Evolutionary conservation across 345 rosid species (phyloP), one percentile per base, ranked within the genome.

Genomic region (Gossypium ekmanianum): DNA sequence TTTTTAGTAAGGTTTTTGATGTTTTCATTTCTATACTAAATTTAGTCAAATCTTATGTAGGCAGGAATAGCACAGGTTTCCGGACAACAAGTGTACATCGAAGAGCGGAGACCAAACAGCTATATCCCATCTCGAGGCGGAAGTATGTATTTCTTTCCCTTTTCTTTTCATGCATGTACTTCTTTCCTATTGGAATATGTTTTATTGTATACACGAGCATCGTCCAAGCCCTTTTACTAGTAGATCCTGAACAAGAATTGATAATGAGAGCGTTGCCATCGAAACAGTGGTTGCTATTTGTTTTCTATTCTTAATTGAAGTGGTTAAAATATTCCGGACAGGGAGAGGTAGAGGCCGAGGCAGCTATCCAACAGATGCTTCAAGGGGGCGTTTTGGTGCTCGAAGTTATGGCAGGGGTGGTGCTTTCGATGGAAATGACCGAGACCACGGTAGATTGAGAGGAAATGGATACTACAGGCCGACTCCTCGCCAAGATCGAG

Each of bases 71-170:
- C 86, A 61, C 76, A 76, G 70, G 89, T 88, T 51, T 87, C 86
- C 11, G 91, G 91, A 71, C 85, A 86, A 72, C 90, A 84, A 54
- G 92, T 88, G 24, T 84, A 84, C 77, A 87, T 90, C 41, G 95
- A 90, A 79, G 92, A 86, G 75, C 88, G 92, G 51, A 90, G 92
- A 83, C 87, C 85, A 5, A 90, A 87, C 75, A 86, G 85, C 83
- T 83, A 82, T 72, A 82, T 86, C 48, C 92, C 91, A 45, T 80
- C 76, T 57, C 91, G 91, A 77, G 85, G 82, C 34, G 88, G 86
- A 83, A 88, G 95, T 88, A 85, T 3, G 88, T 61, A 17, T 61
- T 76, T 75, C 41, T 29, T 18, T 67, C 56, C 41, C 9, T 12
- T 10, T 61, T 27, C 41, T 24, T 59, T 62, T 14, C 7, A 16